Evolutionary conservation across 257 asterid genomes (phyloP), one percentile per base, ranked within the genome.

Genomic region (Nicotiana benthamiana): DNA sequence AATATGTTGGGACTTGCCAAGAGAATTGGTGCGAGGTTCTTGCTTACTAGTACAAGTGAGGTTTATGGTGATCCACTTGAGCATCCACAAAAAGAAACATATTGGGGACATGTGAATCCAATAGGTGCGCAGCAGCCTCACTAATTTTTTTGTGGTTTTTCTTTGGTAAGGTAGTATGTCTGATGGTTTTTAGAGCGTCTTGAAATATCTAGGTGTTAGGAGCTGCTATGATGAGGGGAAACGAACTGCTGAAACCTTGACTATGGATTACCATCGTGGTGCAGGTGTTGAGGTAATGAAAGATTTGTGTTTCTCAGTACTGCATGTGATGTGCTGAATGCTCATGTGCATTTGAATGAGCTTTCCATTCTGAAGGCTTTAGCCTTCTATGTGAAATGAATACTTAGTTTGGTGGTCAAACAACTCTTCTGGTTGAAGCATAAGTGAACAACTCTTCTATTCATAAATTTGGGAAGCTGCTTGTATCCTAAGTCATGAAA

Each of bases 41-140:
- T 95, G 84, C 92, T 95, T 46, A 95, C 99, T 10, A 95, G 99
- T 85, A 95, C 99, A 3, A 95, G 99, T 87, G 99, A 95, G 89
- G 99, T 95, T 83, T 95, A 95, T 83, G 99, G 99, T 24, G 99
- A 95, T 86, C 99, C 99, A 30, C 97, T 95, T 66, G 98, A 95
- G 97, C 99, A 95, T 90, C 99, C 99, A 15, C 99, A 95, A 83
- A 95, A 95, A 88, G 99, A 95, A 91, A 91, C 98, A 0, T 95
- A 95, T 70, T 95, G 99, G 99, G 99, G 99, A 53, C 91, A 93
- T 83, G 99, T 95, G 86, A 95, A 95, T 83, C 99, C 99, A 48
- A 95, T 95, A 61, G 99, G 99, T 88, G 75, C 77, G 89, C 72
- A 57, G 30, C 82, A 34, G 79, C 62, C 64, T 24, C 9, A 65